These are phyloP conservation scores for Olyra latifolia DNA, from an alignment of 176 grass and related monocot genomes.

Conservation along the genomic window DNA sequence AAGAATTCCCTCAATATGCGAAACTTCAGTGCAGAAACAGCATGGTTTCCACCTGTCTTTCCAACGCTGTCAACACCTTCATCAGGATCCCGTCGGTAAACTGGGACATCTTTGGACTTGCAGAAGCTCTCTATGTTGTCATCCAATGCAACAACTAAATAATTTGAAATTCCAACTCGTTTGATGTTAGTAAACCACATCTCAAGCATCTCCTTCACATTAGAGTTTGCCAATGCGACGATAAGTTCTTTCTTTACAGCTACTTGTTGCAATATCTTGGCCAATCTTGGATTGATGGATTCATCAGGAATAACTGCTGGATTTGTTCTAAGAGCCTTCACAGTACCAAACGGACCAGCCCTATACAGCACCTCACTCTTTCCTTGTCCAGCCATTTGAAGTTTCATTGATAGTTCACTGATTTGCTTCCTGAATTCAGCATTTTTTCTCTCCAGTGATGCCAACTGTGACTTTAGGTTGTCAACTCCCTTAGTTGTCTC, in stretches of 20 bases:
- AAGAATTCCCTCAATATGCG: constrained; percentile 90
- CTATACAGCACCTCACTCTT: constrained; percentile 45
- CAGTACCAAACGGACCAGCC: constrained; percentile 87
- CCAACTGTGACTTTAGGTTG: constrained; percentile 53
- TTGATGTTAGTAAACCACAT: constrained; percentile 94
- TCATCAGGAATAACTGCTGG: constrained; percentile 73
- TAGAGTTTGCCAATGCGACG: constrained; percentile 90
- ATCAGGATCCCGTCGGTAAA: constrained; percentile 82
- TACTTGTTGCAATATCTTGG: constrained; percentile 69
- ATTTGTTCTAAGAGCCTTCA: constrained; percentile 90
- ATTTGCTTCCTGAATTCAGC: constrained; percentile 77
- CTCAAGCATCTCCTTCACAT: constrained; percentile 79
- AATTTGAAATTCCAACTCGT: constrained; percentile 85
- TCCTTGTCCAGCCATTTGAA: constrained; percentile 70
- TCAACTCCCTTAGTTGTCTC: constrained; percentile 46
- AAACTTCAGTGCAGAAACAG: constrained; percentile 93
- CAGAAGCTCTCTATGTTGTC: constrained; percentile 68
- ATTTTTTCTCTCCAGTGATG: constrained; percentile 62
- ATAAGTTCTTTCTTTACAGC: constrained; percentile 86
- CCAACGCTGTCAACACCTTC: constrained; percentile 75
- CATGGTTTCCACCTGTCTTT: constrained; percentile 80
- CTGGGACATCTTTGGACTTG: constrained; percentile 66
- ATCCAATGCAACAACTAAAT: constrained; percentile 92
- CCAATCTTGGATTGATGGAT: constrained; percentile 72
- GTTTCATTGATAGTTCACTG: constrained; percentile 63